These are phyloP conservation scores for Bruguiera sexangula DNA, from an alignment of 345 rosid species.

Conservation along the genomic window DNA sequence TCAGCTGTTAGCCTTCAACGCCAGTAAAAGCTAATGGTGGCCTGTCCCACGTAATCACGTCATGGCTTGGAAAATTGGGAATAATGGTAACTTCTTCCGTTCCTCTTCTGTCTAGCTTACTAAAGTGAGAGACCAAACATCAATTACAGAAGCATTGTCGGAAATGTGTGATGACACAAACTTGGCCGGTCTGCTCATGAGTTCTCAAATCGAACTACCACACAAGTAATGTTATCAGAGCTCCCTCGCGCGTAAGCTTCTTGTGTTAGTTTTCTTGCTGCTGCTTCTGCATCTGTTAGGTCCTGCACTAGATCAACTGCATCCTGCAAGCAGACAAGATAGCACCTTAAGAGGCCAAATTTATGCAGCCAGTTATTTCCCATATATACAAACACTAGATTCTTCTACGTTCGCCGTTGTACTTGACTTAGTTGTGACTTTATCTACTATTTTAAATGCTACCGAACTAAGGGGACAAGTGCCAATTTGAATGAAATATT, in stretches of 20 bases:
- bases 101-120: not conserved
- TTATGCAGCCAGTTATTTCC: not conserved
- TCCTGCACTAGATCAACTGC: conserved; percentile 41
- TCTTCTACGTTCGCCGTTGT: too few species aligned
- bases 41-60: not conserved
- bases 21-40: not conserved
- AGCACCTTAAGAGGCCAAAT: not conserved
- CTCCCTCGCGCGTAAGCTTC: conserved; percentile 48
- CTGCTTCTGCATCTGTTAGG: conserved; percentile 40
- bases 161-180: not conserved
- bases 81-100: conserved; percentile 7
- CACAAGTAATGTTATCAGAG: conserved; percentile 52
- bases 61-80: not conserved
- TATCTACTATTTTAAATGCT: too few species aligned
- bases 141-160: not conserved
- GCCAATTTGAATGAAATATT: too few species aligned
- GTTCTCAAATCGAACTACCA: conserved; percentile 38
- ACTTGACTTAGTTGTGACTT: too few species aligned
- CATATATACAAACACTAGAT: not conserved
- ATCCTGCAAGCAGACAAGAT: conserved; percentile 29
- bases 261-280: conserved; percentile 41
- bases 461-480: too few species aligned
- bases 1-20: conserved; percentile 8
- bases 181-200: conserved; percentile 12
- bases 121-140: not conserved